Evolutionary conservation across 495 filamentous ascomycete genomes (phyloP).

Genomic region (Hypoxylon fuscum): DNA sequence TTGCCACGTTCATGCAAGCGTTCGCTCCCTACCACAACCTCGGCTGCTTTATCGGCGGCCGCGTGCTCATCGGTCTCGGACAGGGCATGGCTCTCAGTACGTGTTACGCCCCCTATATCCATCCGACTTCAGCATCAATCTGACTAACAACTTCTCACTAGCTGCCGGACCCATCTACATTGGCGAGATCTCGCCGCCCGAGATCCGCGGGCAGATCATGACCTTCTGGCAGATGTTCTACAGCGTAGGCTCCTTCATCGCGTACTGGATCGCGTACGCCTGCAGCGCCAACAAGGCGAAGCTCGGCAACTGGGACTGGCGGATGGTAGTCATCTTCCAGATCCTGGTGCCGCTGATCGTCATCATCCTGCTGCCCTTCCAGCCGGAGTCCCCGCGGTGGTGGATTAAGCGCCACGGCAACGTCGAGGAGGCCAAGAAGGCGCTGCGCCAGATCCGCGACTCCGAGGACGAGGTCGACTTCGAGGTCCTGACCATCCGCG

Average conservation of each 20-base stretch:
- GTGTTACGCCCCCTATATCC: constrained; percentile 27
- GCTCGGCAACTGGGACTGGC: constrained; percentile 70
- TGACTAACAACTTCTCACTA: constrained; percentile 24
- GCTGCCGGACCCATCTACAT: constrained; percentile 68
- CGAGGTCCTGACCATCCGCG: constrained; percentile 64
- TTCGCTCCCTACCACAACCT: constrained; percentile 64
- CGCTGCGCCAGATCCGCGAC: constrained; percentile 62
- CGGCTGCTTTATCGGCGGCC: constrained; percentile 67
- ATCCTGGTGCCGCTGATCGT: constrained; percentile 64
- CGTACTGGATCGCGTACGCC: constrained; percentile 67
- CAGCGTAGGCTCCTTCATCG: constrained; percentile 69
- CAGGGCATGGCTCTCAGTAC: constrained; percentile 71
- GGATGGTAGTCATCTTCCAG: constrained; percentile 70
- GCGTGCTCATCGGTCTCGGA: constrained; percentile 70
- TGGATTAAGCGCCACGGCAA: constrained; percentile 63
- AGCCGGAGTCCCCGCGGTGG: constrained; percentile 69
- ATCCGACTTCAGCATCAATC: not conserved
- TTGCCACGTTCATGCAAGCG: constrained; percentile 70
- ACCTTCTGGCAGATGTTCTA: constrained; percentile 76
- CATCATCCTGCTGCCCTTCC: constrained; percentile 60
- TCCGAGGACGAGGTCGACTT: constrained; percentile 67
- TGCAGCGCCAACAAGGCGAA: constrained; percentile 59
- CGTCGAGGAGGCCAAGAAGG: constrained; percentile 61
- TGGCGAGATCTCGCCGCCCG: constrained; percentile 65
- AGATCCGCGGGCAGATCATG: constrained; percentile 71